A percentile compares a stretch with the other conserved stretches of the same genome.
These are phyloP conservation scores for Phytophthora idaei DNA, from an alignment of 352 stramenopile genomes.

Conservation along the genomic window DNA sequence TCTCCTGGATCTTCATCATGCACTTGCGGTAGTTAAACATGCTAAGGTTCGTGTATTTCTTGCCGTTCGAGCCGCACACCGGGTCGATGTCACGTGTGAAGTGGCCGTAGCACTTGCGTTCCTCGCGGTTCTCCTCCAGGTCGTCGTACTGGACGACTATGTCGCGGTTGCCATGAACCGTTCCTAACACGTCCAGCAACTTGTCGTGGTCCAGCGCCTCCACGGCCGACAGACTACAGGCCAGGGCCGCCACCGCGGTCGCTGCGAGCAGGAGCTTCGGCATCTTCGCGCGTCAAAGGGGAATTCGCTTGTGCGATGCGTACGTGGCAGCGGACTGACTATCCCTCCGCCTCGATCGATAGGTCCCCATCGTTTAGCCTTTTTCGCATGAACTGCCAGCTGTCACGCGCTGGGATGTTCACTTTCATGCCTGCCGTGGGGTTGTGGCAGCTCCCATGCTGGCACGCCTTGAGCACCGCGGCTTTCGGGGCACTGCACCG, in stretches of 20 bases:
- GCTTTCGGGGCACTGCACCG: background rate
- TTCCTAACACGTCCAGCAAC: conserved; percentile 39
- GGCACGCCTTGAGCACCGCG: background rate
- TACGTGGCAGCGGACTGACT: conserved; percentile 36
- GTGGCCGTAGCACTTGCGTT: conserved; percentile 40
- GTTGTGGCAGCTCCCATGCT: conserved; percentile 24
- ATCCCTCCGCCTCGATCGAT: conserved; percentile 18
- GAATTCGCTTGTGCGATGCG: conserved; percentile 30
- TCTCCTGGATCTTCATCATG: conserved; percentile 38
- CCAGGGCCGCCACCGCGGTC: conserved; percentile 12
- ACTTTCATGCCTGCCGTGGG: conserved; percentile 25
- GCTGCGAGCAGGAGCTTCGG: conserved; percentile 15
- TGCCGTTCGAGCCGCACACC: conserved; percentile 64
- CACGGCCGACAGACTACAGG: conserved; percentile 15
- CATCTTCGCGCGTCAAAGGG: conserved; percentile 11
- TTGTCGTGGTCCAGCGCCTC: conserved; percentile 39
- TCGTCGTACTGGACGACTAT: conserved; percentile 29
- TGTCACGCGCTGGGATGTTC: conserved; percentile 21
- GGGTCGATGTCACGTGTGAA: conserved; percentile 58
- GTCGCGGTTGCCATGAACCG: conserved; percentile 37
- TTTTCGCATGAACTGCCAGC: conserved; percentile 28
- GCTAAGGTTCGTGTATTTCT: conserved; percentile 57
- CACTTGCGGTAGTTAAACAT: conserved; percentile 67
- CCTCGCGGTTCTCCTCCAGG: conserved; percentile 28
- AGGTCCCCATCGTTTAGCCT: conserved; percentile 28